Evolutionary conservation across 257 asterid species (phyloP), one percentile per base, ranked within the genome.

Genomic region (Solanum sejunctum): DNA sequence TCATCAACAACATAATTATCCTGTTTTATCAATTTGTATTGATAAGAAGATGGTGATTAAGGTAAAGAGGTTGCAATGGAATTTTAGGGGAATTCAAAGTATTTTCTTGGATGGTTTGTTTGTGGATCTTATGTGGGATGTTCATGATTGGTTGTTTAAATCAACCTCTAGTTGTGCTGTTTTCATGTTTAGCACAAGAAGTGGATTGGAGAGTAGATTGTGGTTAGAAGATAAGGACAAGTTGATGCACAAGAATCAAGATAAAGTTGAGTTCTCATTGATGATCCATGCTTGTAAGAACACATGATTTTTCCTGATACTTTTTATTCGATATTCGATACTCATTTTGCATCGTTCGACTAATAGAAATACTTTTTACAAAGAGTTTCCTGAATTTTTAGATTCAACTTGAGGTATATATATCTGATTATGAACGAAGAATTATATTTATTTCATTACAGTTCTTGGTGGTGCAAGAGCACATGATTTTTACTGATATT

Each of bases 121-220:
- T 54, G 91, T 97, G 75, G 99, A 97, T 90, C 88, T 95, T 12
- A 90, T 97, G 98, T 97, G 99, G 99, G 99, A 97, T 86, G 98
- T 94, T 52, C 97, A 95, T 84, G 98, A 90, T 54, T 95, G 98
- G 99, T 93, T 97, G 72, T 89, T 90, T 43, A 87, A 87, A 77
- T 84, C 93, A 0, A 82, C 88, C 3, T 75, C 95, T 26, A 94
- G 94, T 8, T 81, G 56, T 39, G 99, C 95, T 0, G 98, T 94
- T 75, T 97, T 97, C 78, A 92, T 97, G 99, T 97, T 97, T 90
- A 91, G 98, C 88, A 97, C 98, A 0, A 91, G 98, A 72, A 94
- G 92, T 63, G 98, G 99, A 85, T 84, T 92, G 89, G 98, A 95
- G 49, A 95, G 95, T 88, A 93, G 99, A 82, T 56, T 95, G 88